Conservation (phyloP, 495 filamentous ascomycete species). For the Penicillium odoratum region DNA sequence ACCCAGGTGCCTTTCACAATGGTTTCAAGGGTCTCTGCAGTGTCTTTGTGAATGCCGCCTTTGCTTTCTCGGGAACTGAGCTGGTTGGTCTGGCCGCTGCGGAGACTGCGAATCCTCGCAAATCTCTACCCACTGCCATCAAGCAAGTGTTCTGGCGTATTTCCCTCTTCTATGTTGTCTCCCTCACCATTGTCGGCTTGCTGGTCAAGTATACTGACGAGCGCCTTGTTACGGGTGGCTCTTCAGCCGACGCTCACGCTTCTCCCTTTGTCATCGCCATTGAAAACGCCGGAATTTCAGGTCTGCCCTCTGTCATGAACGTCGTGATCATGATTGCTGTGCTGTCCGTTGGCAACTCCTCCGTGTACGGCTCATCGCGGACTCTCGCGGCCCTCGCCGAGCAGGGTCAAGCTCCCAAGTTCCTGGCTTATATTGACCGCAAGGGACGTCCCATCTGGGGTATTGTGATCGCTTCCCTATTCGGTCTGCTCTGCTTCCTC, state of each 20-base stretch:
- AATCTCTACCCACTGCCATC: conserved; percentile 79
- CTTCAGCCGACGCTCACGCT: conserved; percentile 63
- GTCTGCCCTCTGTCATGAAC: conserved; percentile 83
- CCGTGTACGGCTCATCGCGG: conserved; percentile 83
- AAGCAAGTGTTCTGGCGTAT: conserved; percentile 98
- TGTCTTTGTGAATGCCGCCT: conserved; percentile 90
- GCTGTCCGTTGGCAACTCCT: conserved; percentile 82
- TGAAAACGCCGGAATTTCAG: conserved; percentile 71
- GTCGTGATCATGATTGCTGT: conserved; percentile 87
- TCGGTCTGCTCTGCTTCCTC: conserved; percentile 80
- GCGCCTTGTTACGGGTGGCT: conserved; percentile 55
- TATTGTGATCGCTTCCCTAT: conserved; percentile 63
- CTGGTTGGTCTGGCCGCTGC: conserved; percentile 90
- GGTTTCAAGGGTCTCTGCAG: conserved; percentile 94
- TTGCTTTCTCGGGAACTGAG: conserved; percentile 90
- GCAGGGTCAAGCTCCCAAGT: conserved; percentile 74
- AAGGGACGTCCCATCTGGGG: conserved; percentile 76
- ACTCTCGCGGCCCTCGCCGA: conserved; percentile 86
- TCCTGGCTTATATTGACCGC: conserved; percentile 81
- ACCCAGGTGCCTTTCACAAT: conserved; percentile 86
- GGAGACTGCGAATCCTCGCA: conserved; percentile 83
- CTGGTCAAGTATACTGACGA: conserved; percentile 69
- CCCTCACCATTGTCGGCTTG: conserved; percentile 70
- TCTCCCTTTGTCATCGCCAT: conserved; percentile 93
- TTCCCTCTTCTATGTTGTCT: conserved; percentile 80